These are phyloP conservation scores for Verbena officinalis DNA, from an alignment of 257 asterid genomes.

Conservation along the genomic window DNA sequence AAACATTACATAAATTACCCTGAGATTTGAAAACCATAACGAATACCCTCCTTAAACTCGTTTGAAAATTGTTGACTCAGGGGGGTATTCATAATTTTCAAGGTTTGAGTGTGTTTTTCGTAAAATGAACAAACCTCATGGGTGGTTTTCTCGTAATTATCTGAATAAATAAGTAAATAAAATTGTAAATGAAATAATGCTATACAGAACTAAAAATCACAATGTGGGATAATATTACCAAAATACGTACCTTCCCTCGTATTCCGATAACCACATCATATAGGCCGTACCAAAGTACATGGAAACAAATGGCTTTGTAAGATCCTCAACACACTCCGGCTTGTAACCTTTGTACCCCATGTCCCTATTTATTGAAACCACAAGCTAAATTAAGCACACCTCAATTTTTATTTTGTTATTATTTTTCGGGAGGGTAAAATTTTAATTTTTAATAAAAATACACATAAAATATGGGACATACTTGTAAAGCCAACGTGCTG, in stretches of 20 bases:
- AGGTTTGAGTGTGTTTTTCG: no score
- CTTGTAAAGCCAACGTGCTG: conserved; percentile 95
- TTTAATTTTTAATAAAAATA: no score
- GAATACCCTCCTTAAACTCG: no score
- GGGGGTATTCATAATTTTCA: no score
- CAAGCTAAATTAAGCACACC: neutral
- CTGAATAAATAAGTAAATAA: no score
- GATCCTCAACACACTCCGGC: conserved; percentile 84
- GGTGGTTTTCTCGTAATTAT: no score
- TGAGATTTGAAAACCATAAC: no score
- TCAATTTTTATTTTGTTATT: no score
- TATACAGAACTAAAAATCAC: neutral
- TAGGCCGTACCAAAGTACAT: conserved; percentile 98
- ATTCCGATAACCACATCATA: conserved; percentile 79
- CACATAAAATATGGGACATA: conserved; percentile 34
- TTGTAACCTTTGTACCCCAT: conserved; percentile 65
- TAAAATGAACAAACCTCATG: no score
- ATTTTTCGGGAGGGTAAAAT: no score
- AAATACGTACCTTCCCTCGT: conserved; percentile 77
- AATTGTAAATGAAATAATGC: neutral
- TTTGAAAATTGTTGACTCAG: no score
- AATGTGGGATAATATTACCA: conserved; percentile 13
- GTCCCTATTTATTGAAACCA: conserved; percentile 53
- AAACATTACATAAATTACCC: no score
- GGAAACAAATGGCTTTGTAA: conserved; percentile 81